Evolutionary conservation across 108 stramenopile species (phyloP), one percentile per base, ranked within the genome.

Genomic region (Cylindrotheca closterium): DNA sequence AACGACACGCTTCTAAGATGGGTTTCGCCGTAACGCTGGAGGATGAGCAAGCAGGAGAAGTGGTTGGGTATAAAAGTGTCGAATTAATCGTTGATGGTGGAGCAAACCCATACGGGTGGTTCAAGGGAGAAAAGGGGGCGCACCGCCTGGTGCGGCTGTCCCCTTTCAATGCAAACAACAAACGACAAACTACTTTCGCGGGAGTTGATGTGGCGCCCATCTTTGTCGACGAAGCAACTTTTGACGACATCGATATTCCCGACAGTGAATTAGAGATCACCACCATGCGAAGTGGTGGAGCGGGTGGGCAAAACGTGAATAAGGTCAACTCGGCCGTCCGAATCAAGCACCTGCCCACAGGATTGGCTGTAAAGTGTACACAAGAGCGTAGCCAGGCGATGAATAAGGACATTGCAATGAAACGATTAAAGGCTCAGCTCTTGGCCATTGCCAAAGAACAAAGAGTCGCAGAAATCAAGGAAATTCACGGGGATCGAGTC

Each of bases 291-390:
- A 75, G 88, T 49, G 88, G 93, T 21, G 98, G 98, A 0, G 89
- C 92, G 26, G 98, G 98, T 10, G 98, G 98, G n/a, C 98, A 99
- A 77, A 95, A 96, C 70, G 98, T 99, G n/a, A 99, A 99, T 81
- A 99, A 97, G 72, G 97, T 98, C n/a, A 95, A 98, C 57, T 90
- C 91, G 25, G 98, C 95, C 10, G 97, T 99, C 1, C 84, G 98
- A 37, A 80, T 99, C 58, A 96, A 89, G 24, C 98, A 99, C 69
- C n/a, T 95, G n/a, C 98, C 98, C 1, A 92, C 88, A 25, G 97
- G 97, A n/a, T 73, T 96, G 30, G 75, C 79, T 17, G 89, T 98
- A 42, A 89, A 93, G 62, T 94, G 92, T 47, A 94, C 95, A 30
- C 93, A 98, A 64, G 96, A 99, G 75, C 88, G 98, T 22, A 94